Evolutionary conservation across 1,139 yeast species (phyloP).

Genomic region (Pichia sp.): DNA sequence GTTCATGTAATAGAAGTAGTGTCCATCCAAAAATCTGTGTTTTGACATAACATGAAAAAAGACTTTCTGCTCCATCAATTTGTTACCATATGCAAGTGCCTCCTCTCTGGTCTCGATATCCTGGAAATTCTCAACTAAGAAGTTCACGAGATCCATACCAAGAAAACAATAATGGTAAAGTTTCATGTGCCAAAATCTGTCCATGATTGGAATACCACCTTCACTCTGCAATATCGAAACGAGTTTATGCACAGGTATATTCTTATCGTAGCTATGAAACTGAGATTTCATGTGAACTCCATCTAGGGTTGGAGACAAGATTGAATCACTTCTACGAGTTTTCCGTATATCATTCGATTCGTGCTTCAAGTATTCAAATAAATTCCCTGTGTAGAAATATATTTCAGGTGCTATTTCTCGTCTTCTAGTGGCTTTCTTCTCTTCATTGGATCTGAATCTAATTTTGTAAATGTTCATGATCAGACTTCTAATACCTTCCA

Average conservation of each 20-base stretch:
- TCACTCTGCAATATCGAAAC: slow-evolving; percentile 63
- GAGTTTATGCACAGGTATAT: slow-evolving; percentile 39
- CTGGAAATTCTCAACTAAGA: slow-evolving; percentile 72
- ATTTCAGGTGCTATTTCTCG: slow-evolving; percentile 66
- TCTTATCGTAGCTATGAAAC: slow-evolving; percentile 30
- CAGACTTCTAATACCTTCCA: slow-evolving; percentile 77
- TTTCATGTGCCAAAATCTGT: slow-evolving; percentile 89
- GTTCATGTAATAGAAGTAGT: slow-evolving; percentile 74
- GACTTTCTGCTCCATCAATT: slow-evolving; percentile 61
- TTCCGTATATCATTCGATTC: slow-evolving; percentile 15
- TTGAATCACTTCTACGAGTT: not conserved
- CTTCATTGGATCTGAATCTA: slow-evolving; percentile 40
- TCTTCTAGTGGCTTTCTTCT: slow-evolving; percentile 30
- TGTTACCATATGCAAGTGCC: slow-evolving; percentile 74
- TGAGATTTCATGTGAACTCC: slow-evolving; percentile 24
- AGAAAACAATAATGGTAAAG: slow-evolving; percentile 71
- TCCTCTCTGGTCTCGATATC: slow-evolving; percentile 79
- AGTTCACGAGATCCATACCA: slow-evolving; percentile 79
- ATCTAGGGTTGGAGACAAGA: not conserved
- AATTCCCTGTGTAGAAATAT: slow-evolving; percentile 79
- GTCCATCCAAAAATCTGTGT: slow-evolving; percentile 86
- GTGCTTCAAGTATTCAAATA: slow-evolving; percentile 54
- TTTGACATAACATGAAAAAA: slow-evolving; percentile 76
- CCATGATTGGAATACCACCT: slow-evolving; percentile 55
- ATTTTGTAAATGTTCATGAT: slow-evolving; percentile 62